These are phyloP conservation scores for Stachybotrys echinatus DNA, from an alignment of 2,329 filamentous ascomycete genomes.

Conservation along the genomic window DNA sequence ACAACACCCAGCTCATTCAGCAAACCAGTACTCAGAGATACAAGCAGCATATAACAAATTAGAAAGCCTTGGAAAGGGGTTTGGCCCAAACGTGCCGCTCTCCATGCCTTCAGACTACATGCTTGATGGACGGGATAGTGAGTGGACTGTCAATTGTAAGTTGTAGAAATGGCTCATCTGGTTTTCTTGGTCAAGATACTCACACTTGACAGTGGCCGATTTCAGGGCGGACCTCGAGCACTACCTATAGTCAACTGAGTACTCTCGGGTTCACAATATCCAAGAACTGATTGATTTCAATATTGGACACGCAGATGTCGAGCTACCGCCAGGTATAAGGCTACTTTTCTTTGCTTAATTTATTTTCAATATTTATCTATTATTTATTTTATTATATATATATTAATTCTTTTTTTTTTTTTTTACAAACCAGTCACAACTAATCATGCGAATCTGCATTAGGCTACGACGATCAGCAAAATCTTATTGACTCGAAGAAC, in stretches of 20 bases:
- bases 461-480: not conserved
- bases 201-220: not conserved
- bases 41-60: not conserved
- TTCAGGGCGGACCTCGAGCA: not conserved
- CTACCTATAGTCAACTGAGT: not conserved
- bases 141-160: not conserved
- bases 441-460: not conserved
- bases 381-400: not conserved
- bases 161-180: not conserved
- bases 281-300: not conserved
- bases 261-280: not conserved
- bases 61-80: not conserved
- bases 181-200: not conserved
- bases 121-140: not conserved
- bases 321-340: not conserved
- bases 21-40: not conserved
- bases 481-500: not conserved
- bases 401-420: too few species aligned
- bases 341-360: not conserved
- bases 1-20: not conserved
- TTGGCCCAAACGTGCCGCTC: not conserved
- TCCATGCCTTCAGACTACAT: not conserved
- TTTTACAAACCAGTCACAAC: not conserved
- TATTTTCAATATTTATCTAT: not conserved
- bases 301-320: not conserved